phyloP scores from a whole-genome alignment of 2,329 filamentous ascomycete genomes.

The Podosphaera fusca region DNA sequence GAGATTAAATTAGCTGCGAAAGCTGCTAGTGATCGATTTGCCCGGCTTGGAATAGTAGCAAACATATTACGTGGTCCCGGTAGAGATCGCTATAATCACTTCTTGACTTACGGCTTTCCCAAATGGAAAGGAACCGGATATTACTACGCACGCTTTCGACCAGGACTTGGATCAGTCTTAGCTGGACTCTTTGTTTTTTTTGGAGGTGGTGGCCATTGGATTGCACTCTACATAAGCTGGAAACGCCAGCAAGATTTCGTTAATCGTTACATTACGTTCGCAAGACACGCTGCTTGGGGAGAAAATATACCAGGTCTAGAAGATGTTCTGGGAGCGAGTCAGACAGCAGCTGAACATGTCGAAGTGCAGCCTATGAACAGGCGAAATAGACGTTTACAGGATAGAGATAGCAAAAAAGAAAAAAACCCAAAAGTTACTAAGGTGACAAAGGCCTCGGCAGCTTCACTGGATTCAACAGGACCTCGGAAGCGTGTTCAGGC shows the following conservation, averaged over 20 bases:
- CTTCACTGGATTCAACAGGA: slow-evolving; percentile 36
- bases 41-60: slow-evolving; percentile 61
- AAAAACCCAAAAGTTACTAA: slow-evolving; percentile 23
- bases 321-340: slow-evolving; percentile 16
- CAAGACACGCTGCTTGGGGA: slow-evolving; percentile 73
- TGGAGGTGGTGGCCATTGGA: slow-evolving; percentile 72
- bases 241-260: slow-evolving; percentile 81
- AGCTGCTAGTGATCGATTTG: slow-evolving; percentile 60
- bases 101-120: slow-evolving; percentile 79
- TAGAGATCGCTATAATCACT: slow-evolving; percentile 83
- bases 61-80: slow-evolving; percentile 64
- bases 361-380: slow-evolving; percentile 45
- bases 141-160: slow-evolving; percentile 88
- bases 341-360: slow-evolving; percentile 22
- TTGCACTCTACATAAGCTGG: slow-evolving; percentile 65
- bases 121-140: slow-evolving; percentile 94
- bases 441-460: slow-evolving; percentile 22
- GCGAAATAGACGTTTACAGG: slow-evolving; percentile 69
- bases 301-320: slow-evolving; percentile 56
- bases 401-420: slow-evolving; percentile 57
- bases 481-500: slow-evolving; percentile 72
- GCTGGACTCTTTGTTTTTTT: slow-evolving; percentile 59
- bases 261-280: slow-evolving; percentile 74
- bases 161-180: slow-evolving; percentile 68
- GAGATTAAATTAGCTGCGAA: slow-evolving; percentile 64